These are phyloP conservation scores for Berberis vulgaris DNA, from an alignment of 164 flowering plant genomes.

Conservation along the genomic window DNA sequence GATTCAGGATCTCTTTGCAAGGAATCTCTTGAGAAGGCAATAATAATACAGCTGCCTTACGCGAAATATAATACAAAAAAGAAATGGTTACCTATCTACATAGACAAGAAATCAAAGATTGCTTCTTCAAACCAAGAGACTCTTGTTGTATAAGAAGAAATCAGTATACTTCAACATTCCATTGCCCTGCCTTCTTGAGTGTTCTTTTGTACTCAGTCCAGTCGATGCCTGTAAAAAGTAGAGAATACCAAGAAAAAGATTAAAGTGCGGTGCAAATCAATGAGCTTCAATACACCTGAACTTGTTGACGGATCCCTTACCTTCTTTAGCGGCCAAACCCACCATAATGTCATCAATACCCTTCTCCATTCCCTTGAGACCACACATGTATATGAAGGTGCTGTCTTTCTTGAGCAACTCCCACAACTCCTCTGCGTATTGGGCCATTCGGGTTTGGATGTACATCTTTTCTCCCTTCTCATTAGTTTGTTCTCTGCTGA, in stretches of 20 bases:
- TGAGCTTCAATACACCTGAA: neutral
- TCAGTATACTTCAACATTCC: conserved; percentile 99
- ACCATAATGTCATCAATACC: conserved; percentile 97
- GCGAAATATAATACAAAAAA: conserved; percentile 10
- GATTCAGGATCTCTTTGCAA: conserved; percentile 9
- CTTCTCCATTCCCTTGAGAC: conserved; percentile 96
- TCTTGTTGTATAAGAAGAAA: conserved; percentile 6
- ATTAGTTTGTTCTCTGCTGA: conserved; percentile 90
- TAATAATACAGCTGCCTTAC: conserved; percentile 6
- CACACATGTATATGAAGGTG: conserved; percentile 95
- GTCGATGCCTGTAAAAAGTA: conserved; percentile 55
- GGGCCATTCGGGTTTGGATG: conserved; percentile 97
- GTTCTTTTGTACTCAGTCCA: conserved; percentile 78
- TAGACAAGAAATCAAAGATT: neutral
- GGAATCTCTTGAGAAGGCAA: conserved; percentile 11
- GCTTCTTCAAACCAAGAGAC: conserved; percentile 11
- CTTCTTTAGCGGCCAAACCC: conserved; percentile 77
- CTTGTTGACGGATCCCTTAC: conserved; percentile 23
- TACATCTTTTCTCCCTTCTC: conserved; percentile 96
- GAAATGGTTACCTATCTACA: conserved; percentile 20
- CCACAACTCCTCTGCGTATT: conserved; percentile 91
- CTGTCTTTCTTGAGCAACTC: conserved; percentile 89
- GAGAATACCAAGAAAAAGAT: neutral
- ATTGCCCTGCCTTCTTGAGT: conserved; percentile 91
- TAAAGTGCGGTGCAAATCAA: neutral